Evolutionary conservation across 2,329 filamentous ascomycete genomes (phyloP), one percentile per base, ranked within the genome.

Genomic region (Trichoderma guizhouense): DNA sequence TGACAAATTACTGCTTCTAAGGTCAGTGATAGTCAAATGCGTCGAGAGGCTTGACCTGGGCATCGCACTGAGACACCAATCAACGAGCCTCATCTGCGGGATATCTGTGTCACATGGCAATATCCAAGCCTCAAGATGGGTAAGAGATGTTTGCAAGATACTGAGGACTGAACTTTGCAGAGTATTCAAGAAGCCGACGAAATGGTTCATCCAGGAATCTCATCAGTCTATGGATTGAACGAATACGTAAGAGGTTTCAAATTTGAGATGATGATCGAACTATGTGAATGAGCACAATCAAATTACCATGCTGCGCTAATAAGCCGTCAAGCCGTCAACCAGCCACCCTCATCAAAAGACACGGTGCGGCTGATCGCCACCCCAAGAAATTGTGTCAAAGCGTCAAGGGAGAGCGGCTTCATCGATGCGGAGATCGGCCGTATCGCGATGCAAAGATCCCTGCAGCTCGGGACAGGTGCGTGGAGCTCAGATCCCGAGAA

Each of bases 371-470:
- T 47, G 55, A 60, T 60, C 7, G 30, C 43, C 21, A 14, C 21
- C 53, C 36, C 15, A 43, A 60, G 53, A 4, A 24, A 26, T 12
- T 32, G n/a, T 15, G 55, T 18, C 51, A 61, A 60, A 60, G 64
- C 28, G 26, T 69, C 65, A 60, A 60, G 65, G 36, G 65, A 60
- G 55, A 51, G 53, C 34, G 65, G 65, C 53, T 32, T 34, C 60
- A 32, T 47, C 18, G 32, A 36, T 60, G 65, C 55, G 36, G 65
- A 55, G 65, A 69, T 60, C 65, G 65, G 65, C 36, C n/a, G 14
- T 60, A 60, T 32, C 36, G 55, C 55, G 65, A 69, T 51, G 11
- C 28, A 7, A 32, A 36, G 30, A 60, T 21, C 65, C 65, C 36
- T 60, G 53, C 26, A 21, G 34, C 5, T 18, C 24, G 24, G 39